Evolutionary conservation across 371 early-diverging fungal species (phyloP), one percentile per base, ranked within the genome.

Genomic region (Blakeslea trispora): DNA sequence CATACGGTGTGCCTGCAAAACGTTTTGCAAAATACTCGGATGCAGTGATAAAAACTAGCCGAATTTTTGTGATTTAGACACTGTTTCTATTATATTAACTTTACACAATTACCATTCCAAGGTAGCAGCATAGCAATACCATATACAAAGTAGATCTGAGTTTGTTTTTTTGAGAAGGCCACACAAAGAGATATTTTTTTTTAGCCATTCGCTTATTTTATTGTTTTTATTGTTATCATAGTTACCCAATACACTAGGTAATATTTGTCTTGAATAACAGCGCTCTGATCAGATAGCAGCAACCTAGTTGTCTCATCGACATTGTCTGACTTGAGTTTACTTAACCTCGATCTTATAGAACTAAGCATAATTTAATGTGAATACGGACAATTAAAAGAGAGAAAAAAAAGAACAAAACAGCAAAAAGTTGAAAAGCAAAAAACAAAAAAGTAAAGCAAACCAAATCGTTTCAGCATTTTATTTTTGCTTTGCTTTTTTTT

Each of bases 91-190:
- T 32, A n/a, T 35, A 18, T 31, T 42, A 28, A 35, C 8, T 39
- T 47, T 6, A 9, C 21, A 35, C n/a, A 40, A 24, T 59, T 80
- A 87, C 88, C 86, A 71, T 92, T 92, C 92, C 92, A 92, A 15
- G 90, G 89, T 14, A 92, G 67, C 24, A 91, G 72, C 77, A 88
- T 87, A 8, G 89, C 83, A 17, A 89, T 64, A 10, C 92, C 92
- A 62, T 86, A 87, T 10, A 87, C 57, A 50, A 87, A 82, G 57
- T 89, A 89, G 49, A 88, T 72, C 70, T 62, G 52, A 60, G 37
- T 17, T 42, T n/a, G n/a, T n/a, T n/a, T n/a, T n/a, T n/a, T n/a
- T n/a, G n/a, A n/a, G n/a, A n/a, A n/a, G n/a, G n/a, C n/a, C n/a
- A n/a, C n/a, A 24, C 5, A 45, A 40, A 15, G 15, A 47, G 10